Conservation (phyloP, 1,139 yeast genomes). For the Tardiomyces digboiensis region DNA sequence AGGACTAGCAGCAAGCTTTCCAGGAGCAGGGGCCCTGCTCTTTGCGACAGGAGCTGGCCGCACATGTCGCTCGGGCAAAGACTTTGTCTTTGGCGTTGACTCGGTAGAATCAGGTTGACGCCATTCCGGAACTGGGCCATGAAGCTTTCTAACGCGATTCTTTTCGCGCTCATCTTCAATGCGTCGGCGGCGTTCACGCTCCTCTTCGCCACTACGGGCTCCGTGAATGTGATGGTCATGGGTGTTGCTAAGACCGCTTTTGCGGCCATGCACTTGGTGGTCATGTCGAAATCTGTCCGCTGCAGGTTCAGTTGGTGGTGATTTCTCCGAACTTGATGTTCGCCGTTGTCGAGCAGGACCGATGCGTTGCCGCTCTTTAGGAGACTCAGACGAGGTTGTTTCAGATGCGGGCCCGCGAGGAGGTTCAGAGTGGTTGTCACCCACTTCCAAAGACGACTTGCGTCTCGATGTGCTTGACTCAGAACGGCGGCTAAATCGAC, state of each 20-base stretch:
- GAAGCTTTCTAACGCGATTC: background rate
- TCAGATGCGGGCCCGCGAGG: too few species aligned
- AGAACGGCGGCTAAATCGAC: too few species aligned
- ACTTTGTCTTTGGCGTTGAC: background rate
- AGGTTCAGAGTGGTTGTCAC: too few species aligned
- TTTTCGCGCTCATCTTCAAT: background rate
- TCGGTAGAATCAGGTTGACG: background rate
- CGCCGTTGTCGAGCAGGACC: too few species aligned
- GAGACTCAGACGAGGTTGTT: too few species aligned
- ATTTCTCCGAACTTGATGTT: too few species aligned
- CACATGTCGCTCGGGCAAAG: background rate
- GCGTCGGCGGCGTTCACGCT: background rate
- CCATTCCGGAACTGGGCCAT: background rate
- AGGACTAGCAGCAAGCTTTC: background rate
- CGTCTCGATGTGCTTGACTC: too few species aligned
- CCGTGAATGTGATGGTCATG: background rate
- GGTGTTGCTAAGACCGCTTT: background rate
- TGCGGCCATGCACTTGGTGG: background rate
- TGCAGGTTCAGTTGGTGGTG: too few species aligned
- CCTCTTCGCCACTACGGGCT: background rate
- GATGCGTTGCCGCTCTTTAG: too few species aligned
- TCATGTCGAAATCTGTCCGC: background rate
- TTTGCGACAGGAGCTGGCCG: background rate
- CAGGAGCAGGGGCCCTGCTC: background rate
- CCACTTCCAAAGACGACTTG: too few species aligned